Conservation (phyloP, 176 grass and related monocot genomes). For the Musa beccarii region DNA sequence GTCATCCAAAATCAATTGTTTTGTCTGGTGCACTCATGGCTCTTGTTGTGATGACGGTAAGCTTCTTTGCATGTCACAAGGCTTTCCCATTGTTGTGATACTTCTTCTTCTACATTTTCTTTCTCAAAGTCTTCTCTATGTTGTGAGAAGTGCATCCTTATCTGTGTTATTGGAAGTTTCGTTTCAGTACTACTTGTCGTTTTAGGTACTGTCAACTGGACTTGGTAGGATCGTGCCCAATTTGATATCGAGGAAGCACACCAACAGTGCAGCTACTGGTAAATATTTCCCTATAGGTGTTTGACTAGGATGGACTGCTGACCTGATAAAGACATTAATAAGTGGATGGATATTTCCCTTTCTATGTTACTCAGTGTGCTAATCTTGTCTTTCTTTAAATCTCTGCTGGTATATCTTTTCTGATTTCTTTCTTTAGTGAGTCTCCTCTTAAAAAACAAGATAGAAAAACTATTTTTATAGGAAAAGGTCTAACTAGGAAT, state of each 20-base stretch:
- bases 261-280: slow-evolving; percentile 94
- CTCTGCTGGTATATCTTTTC: too few species aligned
- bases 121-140: too few species aligned
- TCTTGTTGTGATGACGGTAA: slow-evolving; percentile 84
- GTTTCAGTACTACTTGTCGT: slow-evolving; percentile 8
- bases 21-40: slow-evolving; percentile 75
- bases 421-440: too few species aligned
- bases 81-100: background rate
- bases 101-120: background rate
- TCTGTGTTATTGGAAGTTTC: background rate
- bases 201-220: slow-evolving; percentile 73
- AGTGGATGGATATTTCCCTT: too few species aligned
- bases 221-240: slow-evolving; percentile 86
- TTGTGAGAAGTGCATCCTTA: too few species aligned
- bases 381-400: too few species aligned
- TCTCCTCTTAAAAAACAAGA: too few species aligned
- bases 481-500: too few species aligned
- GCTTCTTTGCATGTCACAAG: background rate
- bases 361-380: too few species aligned
- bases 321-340: too few species aligned
- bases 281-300: background rate
- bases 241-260: slow-evolving; percentile 97
- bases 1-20: slow-evolving; percentile 85
- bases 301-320: too few species aligned
- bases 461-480: too few species aligned